These are phyloP conservation scores for Nothophytophthora sp. DNA, from an alignment of 352 stramenopile species.

Conservation along the genomic window DNA sequence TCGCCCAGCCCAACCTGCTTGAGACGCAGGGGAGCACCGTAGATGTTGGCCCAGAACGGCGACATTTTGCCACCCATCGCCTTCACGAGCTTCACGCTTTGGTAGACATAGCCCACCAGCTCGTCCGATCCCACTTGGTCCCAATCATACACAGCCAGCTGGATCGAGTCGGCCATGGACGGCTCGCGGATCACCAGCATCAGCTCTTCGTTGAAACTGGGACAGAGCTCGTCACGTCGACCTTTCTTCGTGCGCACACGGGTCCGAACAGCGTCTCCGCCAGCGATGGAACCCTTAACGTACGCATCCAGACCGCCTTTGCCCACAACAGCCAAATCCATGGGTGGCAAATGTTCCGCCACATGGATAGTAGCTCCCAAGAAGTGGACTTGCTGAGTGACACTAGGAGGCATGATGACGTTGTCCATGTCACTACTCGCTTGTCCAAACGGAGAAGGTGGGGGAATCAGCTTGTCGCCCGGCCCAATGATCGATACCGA, in stretches of 20 bases:
- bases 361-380: constrained; percentile 65
- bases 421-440: constrained; percentile 50
- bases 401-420: constrained; percentile 78
- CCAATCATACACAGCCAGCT: constrained; percentile 74
- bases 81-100: constrained; percentile 77
- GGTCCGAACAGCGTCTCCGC: constrained; percentile 61
- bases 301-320: constrained; percentile 77
- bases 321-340: constrained; percentile 67
- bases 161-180: constrained; percentile 80
- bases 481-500: constrained; percentile 89
- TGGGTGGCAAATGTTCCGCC: constrained; percentile 71
- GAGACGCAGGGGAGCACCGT: constrained; percentile 59
- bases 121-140: constrained; percentile 77
- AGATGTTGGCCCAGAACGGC: constrained; percentile 82
- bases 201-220: constrained; percentile 81
- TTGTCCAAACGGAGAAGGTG: constrained; percentile 61
- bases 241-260: constrained; percentile 81
- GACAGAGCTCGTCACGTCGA: constrained; percentile 60
- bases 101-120: constrained; percentile 68
- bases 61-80: constrained; percentile 52
- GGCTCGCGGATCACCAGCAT: constrained; percentile 78
- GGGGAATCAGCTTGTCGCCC: constrained; percentile 77
- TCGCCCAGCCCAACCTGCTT: constrained; percentile 62
- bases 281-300: constrained; percentile 57
- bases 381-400: constrained; percentile 78